Evolutionary conservation across 257 asterid species (phyloP).

Genomic region (Nicotiana obtusifolia): DNA sequence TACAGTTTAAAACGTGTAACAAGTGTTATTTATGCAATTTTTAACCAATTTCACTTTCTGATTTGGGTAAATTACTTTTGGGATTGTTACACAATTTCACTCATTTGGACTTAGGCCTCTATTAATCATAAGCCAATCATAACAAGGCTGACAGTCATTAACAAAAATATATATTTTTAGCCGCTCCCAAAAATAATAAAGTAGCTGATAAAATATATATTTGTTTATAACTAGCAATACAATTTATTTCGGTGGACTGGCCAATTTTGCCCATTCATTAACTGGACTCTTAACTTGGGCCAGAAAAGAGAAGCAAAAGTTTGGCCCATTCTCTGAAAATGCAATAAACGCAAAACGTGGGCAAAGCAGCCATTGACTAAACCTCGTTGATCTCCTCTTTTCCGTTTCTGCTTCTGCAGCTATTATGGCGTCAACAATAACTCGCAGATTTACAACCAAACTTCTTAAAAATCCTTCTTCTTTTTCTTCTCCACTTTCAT

Average conservation of each 20-base stretch:
- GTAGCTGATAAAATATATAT: too few species aligned
- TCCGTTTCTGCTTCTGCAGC: neutral
- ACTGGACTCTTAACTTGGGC: neutral
- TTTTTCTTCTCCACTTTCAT: neutral
- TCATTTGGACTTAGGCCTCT: neutral
- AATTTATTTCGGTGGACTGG: too few species aligned
- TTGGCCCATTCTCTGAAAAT: neutral
- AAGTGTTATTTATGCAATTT: too few species aligned
- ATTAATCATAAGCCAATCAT: neutral
- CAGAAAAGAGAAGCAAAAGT: neutral
- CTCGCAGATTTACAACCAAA: neutral
- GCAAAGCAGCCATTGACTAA: neutral
- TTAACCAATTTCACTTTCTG: neutral
- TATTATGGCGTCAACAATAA: conserved; percentile 3
- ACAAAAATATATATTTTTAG: neutral
- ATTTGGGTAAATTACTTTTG: neutral
- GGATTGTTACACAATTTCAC: neutral
- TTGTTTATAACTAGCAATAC: too few species aligned
- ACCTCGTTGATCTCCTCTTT: neutral
- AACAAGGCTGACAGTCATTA: neutral
- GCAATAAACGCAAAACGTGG: neutral
- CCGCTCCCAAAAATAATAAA: too few species aligned
- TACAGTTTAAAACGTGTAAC: too few species aligned
- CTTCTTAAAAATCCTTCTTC: neutral
- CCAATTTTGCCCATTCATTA: neutral